phyloP scores from a whole-genome alignment of 331 rosid genomes.

The Pyracantha coccinea region DNA sequence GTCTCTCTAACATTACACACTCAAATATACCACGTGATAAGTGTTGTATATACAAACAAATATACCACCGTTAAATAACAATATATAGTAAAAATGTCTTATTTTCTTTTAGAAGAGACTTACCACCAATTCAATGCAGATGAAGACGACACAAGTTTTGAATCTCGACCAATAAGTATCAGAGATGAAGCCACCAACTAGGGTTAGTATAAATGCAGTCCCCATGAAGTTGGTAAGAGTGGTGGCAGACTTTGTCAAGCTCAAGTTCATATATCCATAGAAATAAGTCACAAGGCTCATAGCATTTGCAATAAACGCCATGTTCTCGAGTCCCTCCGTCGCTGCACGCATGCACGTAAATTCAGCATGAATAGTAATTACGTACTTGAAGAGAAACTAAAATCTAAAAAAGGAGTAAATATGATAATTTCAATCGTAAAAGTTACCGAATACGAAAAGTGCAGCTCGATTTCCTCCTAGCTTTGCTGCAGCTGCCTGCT shows the following conservation, averaged over 20 bases:
- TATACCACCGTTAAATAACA: too few relatives aligned
- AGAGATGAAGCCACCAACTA: constrained; percentile 55
- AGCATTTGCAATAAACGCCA: constrained; percentile 58
- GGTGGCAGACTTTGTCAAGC: constrained; percentile 60
- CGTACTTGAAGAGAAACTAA: neutral
- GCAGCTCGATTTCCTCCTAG: constrained; percentile 62
- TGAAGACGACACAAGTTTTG: constrained; percentile 54
- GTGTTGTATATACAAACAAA: too few relatives aligned
- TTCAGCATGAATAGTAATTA: neutral
- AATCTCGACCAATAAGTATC: constrained; percentile 77
- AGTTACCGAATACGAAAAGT: constrained; percentile 50
- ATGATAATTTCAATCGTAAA: neutral
- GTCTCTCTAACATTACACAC: too few relatives aligned
- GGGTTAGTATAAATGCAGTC: constrained; percentile 59
- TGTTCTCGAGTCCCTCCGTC: constrained; percentile 69
- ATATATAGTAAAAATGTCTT: neutral
- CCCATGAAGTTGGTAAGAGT: constrained; percentile 76
- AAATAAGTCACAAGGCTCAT: constrained; percentile 68
- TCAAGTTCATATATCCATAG: constrained; percentile 64
- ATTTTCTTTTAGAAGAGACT: neutral
- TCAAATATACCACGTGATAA: too few relatives aligned
- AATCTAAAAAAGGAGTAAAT: neutral
- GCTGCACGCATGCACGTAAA: constrained; percentile 25
- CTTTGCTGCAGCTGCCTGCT: constrained; percentile 25
- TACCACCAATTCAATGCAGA: constrained; percentile 46